Conservation (phyloP, 1,284 basidiomycete species). For the Marasmius oreades region DNA sequence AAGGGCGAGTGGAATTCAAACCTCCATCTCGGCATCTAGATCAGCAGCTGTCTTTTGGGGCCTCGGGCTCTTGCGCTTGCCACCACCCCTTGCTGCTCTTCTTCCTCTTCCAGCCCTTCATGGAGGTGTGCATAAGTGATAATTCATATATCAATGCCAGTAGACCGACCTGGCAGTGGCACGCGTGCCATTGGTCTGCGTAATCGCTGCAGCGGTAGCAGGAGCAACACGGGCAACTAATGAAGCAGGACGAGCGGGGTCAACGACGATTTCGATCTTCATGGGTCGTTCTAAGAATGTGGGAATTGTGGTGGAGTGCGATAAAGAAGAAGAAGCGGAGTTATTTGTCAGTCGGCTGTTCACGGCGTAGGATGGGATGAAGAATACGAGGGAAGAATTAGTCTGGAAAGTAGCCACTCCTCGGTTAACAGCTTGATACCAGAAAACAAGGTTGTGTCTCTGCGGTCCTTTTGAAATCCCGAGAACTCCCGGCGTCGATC, state of each 20-base stretch:
- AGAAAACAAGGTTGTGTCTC: constrained; percentile 33
- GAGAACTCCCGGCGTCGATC: background rate
- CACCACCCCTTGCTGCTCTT: constrained; percentile 38
- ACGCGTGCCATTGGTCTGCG: constrained; percentile 18
- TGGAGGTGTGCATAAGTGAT: constrained; percentile 25
- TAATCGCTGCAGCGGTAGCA: constrained; percentile 5
- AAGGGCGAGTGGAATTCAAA: constrained; percentile 28
- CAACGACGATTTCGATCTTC: constrained; percentile 97
- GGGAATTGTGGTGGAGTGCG: constrained; percentile 24
- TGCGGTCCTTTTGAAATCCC: constrained; percentile 22
- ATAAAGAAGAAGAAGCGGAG: constrained; percentile 33
- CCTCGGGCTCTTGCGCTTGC: constrained; percentile 67
- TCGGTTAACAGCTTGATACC: background rate
- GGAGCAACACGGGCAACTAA: constrained; percentile 41
- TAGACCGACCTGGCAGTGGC: constrained; percentile 44
- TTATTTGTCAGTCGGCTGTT: constrained; percentile 61
- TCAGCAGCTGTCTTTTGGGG: constrained; percentile 68
- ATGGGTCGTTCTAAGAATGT: constrained; percentile 83
- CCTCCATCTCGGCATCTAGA: constrained; percentile 85
- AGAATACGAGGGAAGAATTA: constrained; percentile 20
- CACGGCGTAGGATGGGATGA: constrained; percentile 44
- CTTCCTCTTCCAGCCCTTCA: constrained; percentile 52
- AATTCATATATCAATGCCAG: constrained; percentile 1
- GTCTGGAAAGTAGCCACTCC: background rate
- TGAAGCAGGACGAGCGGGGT: constrained; percentile 73